phyloP scores from a whole-genome alignment of 768 basidiomycete species.

The Hemileccinum impolitum region DNA sequence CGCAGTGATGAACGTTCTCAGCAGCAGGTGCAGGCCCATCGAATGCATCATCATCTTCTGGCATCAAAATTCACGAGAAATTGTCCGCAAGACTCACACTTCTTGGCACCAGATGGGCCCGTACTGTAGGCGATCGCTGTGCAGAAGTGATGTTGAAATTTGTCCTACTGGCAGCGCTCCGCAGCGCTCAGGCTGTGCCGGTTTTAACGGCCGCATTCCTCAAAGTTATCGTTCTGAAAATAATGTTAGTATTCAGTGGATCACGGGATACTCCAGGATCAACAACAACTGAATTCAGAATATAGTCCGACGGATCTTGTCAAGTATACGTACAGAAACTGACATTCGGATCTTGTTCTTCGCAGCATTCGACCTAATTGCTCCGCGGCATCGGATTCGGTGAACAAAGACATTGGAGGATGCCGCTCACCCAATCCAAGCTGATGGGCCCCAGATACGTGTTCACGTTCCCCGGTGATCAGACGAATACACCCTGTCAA shows the following conservation, averaged over 20 bases:
- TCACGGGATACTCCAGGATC: background rate
- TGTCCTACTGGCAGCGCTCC: background rate
- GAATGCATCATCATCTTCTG: background rate
- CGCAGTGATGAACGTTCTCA: background rate
- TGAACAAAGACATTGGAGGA: background rate
- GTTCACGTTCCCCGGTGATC: slow-evolving; percentile 1
- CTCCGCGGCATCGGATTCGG: slow-evolving; percentile 14
- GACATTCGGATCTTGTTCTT: slow-evolving; percentile 13
- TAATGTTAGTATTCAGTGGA: too few species aligned
- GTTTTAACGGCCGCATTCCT: background rate
- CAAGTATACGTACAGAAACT: background rate
- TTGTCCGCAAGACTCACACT: background rate
- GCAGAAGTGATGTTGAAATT: background rate
- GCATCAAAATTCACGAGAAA: background rate
- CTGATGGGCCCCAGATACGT: too few species aligned
- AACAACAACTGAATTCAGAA: background rate
- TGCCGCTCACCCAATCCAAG: too few species aligned
- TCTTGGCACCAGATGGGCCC: background rate
- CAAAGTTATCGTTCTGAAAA: too few species aligned
- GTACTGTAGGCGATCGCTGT: background rate
- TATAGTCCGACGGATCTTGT: slow-evolving; percentile 12
- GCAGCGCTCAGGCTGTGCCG: background rate
- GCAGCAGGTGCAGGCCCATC: background rate
- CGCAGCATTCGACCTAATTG: background rate
- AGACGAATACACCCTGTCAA: background rate